A percentile compares a stretch with the other conserved stretches of the same genome.
phyloP scores from a whole-genome alignment of 805 yeast species.

The Wickerhamomyces pijperi region DNA sequence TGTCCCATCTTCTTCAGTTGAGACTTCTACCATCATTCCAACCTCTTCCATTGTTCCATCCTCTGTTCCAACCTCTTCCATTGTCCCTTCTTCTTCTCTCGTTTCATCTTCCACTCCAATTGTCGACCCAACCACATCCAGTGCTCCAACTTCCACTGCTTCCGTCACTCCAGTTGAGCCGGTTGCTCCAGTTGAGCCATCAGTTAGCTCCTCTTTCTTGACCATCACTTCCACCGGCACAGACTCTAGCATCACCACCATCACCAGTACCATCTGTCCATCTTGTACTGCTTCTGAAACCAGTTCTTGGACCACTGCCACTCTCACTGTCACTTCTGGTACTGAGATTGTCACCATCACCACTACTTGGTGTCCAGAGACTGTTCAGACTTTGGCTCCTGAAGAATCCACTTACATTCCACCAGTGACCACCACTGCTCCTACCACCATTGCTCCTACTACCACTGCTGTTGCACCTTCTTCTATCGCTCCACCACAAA shows the following conservation, averaged over 20 bases:
- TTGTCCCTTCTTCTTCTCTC: no score
- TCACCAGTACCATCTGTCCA: background rate
- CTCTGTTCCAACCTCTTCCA: background rate
- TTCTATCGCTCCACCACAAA: no score
- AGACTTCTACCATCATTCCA: no score
- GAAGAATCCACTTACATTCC: background rate
- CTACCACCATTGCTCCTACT: background rate
- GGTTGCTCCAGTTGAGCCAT: background rate
- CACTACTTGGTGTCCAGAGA: background rate
- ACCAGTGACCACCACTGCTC: background rate
- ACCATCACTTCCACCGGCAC: background rate
- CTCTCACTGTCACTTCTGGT: background rate
- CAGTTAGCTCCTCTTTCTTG: background rate
- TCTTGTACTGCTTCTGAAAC: conserved; percentile 1
- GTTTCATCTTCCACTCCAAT: background rate
- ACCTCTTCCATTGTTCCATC: no score
- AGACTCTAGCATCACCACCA: background rate
- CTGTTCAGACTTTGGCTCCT: background rate
- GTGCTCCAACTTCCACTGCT: background rate
- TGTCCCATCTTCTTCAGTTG: background rate
- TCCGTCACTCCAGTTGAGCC: background rate
- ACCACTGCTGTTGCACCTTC: conserved; percentile 1
- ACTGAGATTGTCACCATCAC: background rate
- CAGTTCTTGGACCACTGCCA: background rate
- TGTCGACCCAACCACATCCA: background rate